These are phyloP conservation scores for Cercospora citrullina DNA, from an alignment of 2,329 filamentous ascomycete genomes.

Conservation along the genomic window DNA sequence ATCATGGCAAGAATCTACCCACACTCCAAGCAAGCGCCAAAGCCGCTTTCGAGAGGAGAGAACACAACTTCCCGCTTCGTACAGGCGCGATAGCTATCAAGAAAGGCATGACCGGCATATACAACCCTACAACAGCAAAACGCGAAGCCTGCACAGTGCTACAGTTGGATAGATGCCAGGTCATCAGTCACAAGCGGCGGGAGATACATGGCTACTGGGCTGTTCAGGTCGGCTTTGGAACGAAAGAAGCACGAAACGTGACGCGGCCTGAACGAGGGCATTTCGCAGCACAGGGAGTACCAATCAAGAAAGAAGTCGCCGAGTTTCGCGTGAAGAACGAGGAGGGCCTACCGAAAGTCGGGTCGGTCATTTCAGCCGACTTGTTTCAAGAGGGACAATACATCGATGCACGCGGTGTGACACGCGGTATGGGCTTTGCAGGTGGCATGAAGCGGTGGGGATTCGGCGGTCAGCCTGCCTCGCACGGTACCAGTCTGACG, in stretches of 20 bases:
- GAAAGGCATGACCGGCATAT: constrained; percentile 94
- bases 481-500: constrained; percentile 92
- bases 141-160: constrained; percentile 87
- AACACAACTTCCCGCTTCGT: constrained; percentile 62
- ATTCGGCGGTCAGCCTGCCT: constrained; percentile 83
- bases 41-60: constrained; percentile 61
- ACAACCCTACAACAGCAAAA: constrained; percentile 70
- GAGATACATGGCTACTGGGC: constrained; percentile 87
- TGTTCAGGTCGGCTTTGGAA: constrained; percentile 82
- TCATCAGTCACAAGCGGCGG: constrained; percentile 81
- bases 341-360: constrained; percentile 72
- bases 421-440: constrained; percentile 87
- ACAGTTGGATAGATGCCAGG: constrained; percentile 89
- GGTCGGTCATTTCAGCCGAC: constrained; percentile 73
- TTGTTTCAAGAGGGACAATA: constrained; percentile 92
- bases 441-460: constrained; percentile 98
- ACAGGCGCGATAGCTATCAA: constrained; percentile 84
- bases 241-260: constrained; percentile 71
- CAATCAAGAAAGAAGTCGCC: constrained; percentile 77
- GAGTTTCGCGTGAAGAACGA: constrained; percentile 83
- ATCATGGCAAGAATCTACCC: constrained; percentile 51
- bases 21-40: constrained; percentile 57
- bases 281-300: constrained; percentile 77
- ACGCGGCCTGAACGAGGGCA: constrained; percentile 84
- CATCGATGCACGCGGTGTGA: constrained; percentile 78